Evolutionary conservation across 441 rosid genomes (phyloP).

Genomic region (Theobroma grandiflorum): DNA sequence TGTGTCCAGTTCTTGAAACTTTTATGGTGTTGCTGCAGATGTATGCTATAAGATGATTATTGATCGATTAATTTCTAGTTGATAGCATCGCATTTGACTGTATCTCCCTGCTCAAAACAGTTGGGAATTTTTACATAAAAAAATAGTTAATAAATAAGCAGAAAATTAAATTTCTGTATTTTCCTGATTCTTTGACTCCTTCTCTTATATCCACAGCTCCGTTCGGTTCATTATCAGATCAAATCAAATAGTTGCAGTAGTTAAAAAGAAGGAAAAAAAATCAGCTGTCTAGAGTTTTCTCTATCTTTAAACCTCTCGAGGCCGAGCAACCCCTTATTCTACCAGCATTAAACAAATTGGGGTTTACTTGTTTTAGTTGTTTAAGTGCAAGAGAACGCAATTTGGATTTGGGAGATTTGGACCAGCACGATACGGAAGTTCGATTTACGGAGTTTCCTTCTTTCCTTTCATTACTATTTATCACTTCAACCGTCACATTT

Average conservation of each 20-base stretch:
- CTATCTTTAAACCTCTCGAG: no score
- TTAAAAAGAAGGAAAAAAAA: neutral
- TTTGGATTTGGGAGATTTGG: neutral
- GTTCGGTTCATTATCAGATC: neutral
- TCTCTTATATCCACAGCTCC: neutral
- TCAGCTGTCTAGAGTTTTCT: neutral
- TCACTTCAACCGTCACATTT: neutral
- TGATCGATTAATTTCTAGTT: neutral
- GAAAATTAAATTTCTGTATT: no score
- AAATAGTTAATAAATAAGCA: no score
- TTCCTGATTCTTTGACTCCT: no score
- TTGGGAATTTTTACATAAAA: no score
- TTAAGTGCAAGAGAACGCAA: neutral
- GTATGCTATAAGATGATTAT: neutral
- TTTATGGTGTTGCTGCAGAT: slow-evolving; percentile 4
- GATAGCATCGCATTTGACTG: no score
- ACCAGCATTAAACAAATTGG: no score
- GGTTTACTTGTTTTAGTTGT: neutral
- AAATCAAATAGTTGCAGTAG: neutral
- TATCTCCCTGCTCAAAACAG: no score
- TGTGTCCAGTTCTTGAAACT: slow-evolving; percentile 28
- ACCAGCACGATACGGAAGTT: neutral
- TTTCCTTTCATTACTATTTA: no score
- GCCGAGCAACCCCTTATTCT: no score
- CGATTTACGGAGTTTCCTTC: no score